Base-by-base conservation (phyloP, 2,329 filamentous ascomycete genomes). In the Raffaelea deltoideospora region DNA sequence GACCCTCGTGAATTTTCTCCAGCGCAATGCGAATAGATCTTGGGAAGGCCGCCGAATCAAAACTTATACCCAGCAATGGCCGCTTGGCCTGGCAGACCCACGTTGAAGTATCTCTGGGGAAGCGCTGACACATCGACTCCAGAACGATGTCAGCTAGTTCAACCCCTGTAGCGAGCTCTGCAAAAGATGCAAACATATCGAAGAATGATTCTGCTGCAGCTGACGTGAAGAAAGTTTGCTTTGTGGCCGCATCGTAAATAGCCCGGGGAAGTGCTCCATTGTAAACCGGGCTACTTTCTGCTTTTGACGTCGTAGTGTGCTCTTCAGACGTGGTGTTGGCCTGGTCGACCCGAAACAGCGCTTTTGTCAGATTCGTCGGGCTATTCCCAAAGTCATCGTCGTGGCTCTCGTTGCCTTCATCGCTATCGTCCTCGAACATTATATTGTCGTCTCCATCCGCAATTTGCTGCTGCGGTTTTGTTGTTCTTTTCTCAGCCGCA, bases 251-350 rank as follows among this genome's bases (percentile, higher is more conserved):
- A 50, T 94, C 85, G 51, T 94, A 95, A 33, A 98, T 83, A 28
- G 88, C 86, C 38, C 86, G 71, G 2, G 90, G 87, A 46, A 98
- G 94, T 14, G 85, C 90, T n/a, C 90, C 90, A 41, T 81, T 83
- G 44, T 95, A 67, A 10, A 85, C 85, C 4, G 88, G 86, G 33
- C 86, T 88, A 39, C n/a, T n/a, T n/a, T n/a, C n/a, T n/a, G n/a
- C n/a, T n/a, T n/a, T n/a, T n/a, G n/a, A n/a, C n/a, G n/a, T n/a
- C n/a, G n/a, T n/a, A n/a, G n/a, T n/a, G n/a, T n/a, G n/a, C n/a
- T n/a, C n/a, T n/a, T n/a, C n/a, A 61, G 29, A 53, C 67, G 53
- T 51, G 67, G 48, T 43, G 44, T 56, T 37, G 37, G 47, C 46
- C 26, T 37, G 45, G 40, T 37, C 34, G 51, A 50, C 30, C 60